Evolutionary conservation across 1,139 yeast species (phyloP).

Genomic region (Meyerozyma sp.): DNA sequence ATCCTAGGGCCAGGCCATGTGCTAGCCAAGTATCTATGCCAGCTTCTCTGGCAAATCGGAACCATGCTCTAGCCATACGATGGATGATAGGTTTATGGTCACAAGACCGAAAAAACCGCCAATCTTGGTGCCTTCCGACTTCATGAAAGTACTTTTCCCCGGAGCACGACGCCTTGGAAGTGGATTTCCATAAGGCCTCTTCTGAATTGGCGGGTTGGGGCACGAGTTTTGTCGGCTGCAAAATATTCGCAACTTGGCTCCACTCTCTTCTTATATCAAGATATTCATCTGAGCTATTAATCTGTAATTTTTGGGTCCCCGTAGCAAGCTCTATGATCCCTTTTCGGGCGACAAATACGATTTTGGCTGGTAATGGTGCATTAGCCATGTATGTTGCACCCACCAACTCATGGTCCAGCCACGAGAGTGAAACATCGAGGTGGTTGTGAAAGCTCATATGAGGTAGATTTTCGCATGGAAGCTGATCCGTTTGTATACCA

Average conservation of each 20-base stretch:
- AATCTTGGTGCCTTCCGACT: constrained; percentile 31
- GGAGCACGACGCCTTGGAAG: background rate
- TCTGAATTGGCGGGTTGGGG: background rate
- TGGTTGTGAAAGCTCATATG: background rate
- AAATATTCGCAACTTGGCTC: background rate
- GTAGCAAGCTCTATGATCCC: background rate
- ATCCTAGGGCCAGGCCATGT: constrained; percentile 56
- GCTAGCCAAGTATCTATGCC: constrained; percentile 52
- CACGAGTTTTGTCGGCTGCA: too few species aligned
- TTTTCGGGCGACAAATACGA: background rate
- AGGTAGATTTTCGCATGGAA: background rate
- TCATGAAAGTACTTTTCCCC: constrained; percentile 20
- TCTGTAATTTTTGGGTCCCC: background rate
- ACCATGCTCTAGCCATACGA: constrained; percentile 49
- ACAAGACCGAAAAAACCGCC: constrained; percentile 34
- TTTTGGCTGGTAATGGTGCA: background rate
- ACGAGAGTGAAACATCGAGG: background rate
- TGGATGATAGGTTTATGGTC: constrained; percentile 35
- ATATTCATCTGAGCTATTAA: constrained; percentile 1
- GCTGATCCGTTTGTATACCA: background rate
- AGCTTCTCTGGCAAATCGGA: constrained; percentile 38
- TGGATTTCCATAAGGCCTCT: background rate
- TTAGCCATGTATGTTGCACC: constrained; percentile 2
- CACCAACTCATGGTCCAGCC: background rate
- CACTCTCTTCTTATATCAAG: constrained; percentile 6